phyloP scores from a whole-genome alignment of 306 rosid species.

The Fragaria iinumae region DNA sequence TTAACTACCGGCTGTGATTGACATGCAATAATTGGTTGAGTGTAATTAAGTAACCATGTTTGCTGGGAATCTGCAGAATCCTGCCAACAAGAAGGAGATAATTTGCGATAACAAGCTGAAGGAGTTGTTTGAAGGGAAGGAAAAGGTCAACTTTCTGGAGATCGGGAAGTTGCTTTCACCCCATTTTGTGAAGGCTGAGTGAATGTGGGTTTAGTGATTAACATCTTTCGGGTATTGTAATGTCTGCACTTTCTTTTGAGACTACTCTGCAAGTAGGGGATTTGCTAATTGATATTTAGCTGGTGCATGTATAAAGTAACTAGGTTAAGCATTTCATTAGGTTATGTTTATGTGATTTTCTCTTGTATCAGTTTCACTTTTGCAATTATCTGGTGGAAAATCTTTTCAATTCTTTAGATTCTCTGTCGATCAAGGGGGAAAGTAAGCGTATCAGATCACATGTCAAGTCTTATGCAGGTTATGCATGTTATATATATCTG shows the following conservation, averaged over 20 bases:
- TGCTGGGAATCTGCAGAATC: constrained; percentile 33
- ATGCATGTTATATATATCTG: too few relatives aligned
- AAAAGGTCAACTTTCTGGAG: constrained; percentile 39
- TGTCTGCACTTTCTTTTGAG: not conserved
- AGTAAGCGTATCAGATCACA: too few relatives aligned
- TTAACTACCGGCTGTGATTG: not conserved
- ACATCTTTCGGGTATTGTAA: not conserved
- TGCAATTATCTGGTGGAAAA: not conserved
- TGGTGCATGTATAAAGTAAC: constrained; percentile 1
- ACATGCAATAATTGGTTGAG: not conserved
- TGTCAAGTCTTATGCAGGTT: too few relatives aligned
- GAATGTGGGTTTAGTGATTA: not conserved
- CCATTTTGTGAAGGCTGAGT: constrained; percentile 39
- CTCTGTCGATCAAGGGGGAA: not conserved
- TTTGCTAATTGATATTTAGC: not conserved
- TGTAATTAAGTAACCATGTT: not conserved
- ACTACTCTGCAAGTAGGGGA: not conserved
- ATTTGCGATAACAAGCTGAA: constrained; percentile 45
- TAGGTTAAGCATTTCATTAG: not conserved
- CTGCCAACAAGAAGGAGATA: constrained; percentile 46
- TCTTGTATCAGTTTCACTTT: not conserved
- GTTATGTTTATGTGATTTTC: not conserved
- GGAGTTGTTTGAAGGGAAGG: constrained; percentile 43
- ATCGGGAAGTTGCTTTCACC: constrained; percentile 35
- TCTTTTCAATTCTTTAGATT: not conserved